Conservation (phyloP, 176 grass and related monocot species). For the Thalia dealbata region DNA sequence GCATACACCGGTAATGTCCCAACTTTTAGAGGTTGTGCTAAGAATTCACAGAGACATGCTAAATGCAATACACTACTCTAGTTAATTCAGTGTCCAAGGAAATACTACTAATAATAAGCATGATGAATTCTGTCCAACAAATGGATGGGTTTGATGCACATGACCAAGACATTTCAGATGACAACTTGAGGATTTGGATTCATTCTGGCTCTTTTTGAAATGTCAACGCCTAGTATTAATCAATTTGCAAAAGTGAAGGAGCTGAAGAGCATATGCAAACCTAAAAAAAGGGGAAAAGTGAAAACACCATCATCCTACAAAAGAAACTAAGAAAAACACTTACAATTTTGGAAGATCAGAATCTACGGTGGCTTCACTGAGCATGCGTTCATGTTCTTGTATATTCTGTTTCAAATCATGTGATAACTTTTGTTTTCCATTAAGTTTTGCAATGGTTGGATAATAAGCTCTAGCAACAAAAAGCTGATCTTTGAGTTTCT, state of each 20-base stretch:
- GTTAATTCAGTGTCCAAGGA: not conserved
- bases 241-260: not conserved
- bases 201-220: not conserved
- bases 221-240: not conserved
- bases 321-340: not conserved
- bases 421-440: conserved; percentile 46
- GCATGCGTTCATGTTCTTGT: conserved; percentile 67
- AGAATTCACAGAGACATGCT: not conserved
- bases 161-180: too few species aligned
- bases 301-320: not conserved
- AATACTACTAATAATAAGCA: not conserved
- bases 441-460: conserved; percentile 58
- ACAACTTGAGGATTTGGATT: not conserved
- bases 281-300: not conserved
- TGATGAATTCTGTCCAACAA: not conserved
- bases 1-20: not conserved
- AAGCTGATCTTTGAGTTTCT: conserved; percentile 64
- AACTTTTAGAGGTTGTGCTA: not conserved
- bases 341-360: conserved; percentile 2
- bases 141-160: not conserved
- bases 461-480: conserved; percentile 69
- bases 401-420: conserved; percentile 56
- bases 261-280: not conserved
- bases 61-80: not conserved
- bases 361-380: conserved; percentile 27